These are phyloP conservation scores for Mycena polygramma DNA, from an alignment of 768 basidiomycete genomes.

Conservation along the genomic window DNA sequence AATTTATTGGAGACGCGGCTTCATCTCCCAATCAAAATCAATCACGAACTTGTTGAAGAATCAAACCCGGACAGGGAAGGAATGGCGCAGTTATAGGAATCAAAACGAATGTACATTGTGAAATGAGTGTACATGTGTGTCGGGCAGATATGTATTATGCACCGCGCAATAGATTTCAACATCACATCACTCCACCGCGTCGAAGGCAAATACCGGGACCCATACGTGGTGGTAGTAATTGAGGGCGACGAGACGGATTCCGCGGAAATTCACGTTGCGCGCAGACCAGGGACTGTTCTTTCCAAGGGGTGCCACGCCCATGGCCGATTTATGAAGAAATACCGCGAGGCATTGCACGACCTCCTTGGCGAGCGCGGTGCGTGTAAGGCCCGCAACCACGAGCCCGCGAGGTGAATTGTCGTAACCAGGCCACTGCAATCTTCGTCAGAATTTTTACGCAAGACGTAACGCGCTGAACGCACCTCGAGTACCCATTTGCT, in stretches of 20 bases:
- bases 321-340: slow-evolving; percentile 15
- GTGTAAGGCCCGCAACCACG: slow-evolving; percentile 13
- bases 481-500: slow-evolving; percentile 29
- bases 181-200: background rate
- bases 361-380: slow-evolving; percentile 17
- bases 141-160: no score
- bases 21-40: no score
- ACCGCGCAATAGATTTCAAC: background rate
- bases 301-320: background rate
- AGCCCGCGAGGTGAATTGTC: background rate
- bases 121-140: no score
- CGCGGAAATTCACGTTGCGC: slow-evolving; percentile 32
- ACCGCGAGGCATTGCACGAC: slow-evolving; percentile 12
- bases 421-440: slow-evolving; percentile 30
- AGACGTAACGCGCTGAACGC: background rate
- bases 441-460: background rate
- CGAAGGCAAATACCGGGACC: slow-evolving; percentile 38
- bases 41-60: no score
- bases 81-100: no score
- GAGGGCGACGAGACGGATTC: slow-evolving; percentile 42
- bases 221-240: slow-evolving; percentile 44
- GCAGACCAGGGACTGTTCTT: slow-evolving; percentile 35
- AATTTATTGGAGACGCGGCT: no score
- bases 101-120: no score
- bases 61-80: no score